Percentiles rank a stretch among this genome's conserved stretches.
phyloP scores from a whole-genome alignment of 345 rosid species.

The Aquilaria malaccensis region DNA sequence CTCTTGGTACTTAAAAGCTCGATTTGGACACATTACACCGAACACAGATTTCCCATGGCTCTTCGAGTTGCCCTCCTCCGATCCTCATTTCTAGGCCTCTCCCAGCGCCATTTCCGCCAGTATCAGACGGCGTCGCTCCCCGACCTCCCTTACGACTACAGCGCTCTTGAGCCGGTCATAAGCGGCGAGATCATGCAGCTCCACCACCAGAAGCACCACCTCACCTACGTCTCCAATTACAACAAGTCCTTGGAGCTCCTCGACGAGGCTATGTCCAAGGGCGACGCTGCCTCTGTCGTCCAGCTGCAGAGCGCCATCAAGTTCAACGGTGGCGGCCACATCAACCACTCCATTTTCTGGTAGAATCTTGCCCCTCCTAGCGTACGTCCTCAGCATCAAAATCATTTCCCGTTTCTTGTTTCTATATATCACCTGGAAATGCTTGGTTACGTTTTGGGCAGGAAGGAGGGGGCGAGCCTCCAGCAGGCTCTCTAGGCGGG shows the following conservation, averaged over 20 bases:
- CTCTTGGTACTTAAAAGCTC: no score
- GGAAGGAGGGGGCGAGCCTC: constrained; percentile 68
- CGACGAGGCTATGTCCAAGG: constrained; percentile 31
- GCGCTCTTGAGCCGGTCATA: constrained; percentile 54
- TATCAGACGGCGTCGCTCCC: constrained; percentile 27
- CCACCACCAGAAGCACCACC: constrained; percentile 73
- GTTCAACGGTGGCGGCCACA: constrained; percentile 68
- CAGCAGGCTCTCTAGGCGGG: constrained; percentile 47
- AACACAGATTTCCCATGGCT: no score
- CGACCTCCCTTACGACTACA: constrained; percentile 54
- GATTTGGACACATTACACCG: no score
- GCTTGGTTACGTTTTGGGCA: constrained; percentile 4
- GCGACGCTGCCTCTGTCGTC: constrained; percentile 37
- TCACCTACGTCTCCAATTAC: constrained; percentile 49
- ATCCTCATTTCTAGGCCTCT: not conserved
- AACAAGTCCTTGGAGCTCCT: constrained; percentile 57
- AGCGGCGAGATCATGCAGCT: constrained; percentile 66
- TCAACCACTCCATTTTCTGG: constrained; percentile 69
- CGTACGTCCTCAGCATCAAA: constrained; percentile 24
- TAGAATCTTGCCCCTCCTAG: constrained; percentile 39
- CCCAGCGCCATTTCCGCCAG: no score
- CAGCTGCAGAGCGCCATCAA: constrained; percentile 56
- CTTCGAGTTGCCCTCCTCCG: no score
- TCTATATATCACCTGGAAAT: not conserved
- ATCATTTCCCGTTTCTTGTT: not conserved